Conservation (phyloP, 352 stramenopile genomes). For the Phytophthora citricola region DNA sequence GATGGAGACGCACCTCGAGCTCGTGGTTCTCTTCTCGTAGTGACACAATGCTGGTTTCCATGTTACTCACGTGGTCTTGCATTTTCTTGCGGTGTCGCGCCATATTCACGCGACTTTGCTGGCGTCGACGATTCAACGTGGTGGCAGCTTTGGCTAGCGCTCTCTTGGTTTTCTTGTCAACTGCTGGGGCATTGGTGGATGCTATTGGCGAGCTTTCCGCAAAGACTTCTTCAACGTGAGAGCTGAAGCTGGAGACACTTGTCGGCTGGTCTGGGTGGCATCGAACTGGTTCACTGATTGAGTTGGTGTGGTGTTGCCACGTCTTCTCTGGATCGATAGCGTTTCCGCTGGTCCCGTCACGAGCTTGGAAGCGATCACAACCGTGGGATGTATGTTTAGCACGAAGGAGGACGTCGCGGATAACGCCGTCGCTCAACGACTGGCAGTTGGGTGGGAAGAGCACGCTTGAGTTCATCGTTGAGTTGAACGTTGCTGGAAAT, state of each 20-base stretch:
- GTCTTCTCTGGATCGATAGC: no score
- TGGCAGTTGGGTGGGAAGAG: conserved; percentile 10
- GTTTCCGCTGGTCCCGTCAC: no score
- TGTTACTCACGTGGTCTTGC: not conserved
- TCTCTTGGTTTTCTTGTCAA: no score
- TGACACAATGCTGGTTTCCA: not conserved
- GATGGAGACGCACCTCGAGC: not conserved
- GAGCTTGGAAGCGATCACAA: no score
- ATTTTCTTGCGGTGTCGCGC: not conserved
- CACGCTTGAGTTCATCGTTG: conserved; percentile 4
- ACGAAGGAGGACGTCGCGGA: conserved; percentile 5
- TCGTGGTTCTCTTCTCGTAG: conserved; percentile 1
- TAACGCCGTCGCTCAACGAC: conserved; percentile 1
- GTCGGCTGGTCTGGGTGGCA: no score
- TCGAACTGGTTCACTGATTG: no score
- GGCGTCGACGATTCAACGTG: not conserved
- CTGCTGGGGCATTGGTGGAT: no score
- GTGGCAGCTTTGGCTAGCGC: not conserved
- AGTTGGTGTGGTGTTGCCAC: no score
- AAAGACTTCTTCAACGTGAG: no score
- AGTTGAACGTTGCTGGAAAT: not conserved
- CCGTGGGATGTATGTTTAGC: not conserved
- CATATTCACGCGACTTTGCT: not conserved
- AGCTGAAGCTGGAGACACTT: no score
- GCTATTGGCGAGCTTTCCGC: no score